Evolutionary conservation across 805 yeast species (phyloP), one percentile per base, ranked within the genome.

Genomic region (Maudiozyma pseudohumilis): DNA sequence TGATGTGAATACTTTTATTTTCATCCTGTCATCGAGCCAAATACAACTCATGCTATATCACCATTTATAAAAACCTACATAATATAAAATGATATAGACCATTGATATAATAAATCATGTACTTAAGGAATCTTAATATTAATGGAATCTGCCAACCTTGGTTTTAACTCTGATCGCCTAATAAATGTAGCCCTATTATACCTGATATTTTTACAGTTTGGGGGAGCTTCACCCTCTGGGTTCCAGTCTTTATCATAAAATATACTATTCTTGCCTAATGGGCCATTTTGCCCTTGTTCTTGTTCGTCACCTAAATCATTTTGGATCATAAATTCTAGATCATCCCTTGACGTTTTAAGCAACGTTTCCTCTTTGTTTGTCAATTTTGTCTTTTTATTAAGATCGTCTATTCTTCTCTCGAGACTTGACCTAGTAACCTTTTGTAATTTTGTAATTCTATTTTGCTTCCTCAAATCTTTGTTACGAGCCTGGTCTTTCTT

Each of bases 161-260:
- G 41, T 11, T 8, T 29, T 3, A 43, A 9, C 9, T 16, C 25
- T 10, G 24, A 27, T 33, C 47, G 53, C 22, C 65, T 40, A 12
- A 68, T 67, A 25, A 52, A 56, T 2, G 61, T 52, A 5, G 16
- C 10, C 4, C 43, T 41, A 31, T 53, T 55, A 33, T 59, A 59
- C 2, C 64, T 57, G 4, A 59, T 25, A 23, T 40, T 55, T 30
- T 46, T 47, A 29, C 45, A 46, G 13, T 57, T 47, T 4, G 42
- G 36, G 0, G 82, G 81, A 0, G 77, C 72, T 34, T 49, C 56
- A 0, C 86, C 86, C 5, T 67, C 49, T 2, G 80, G 77, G 42
- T 79, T 79, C 61, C 80, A 68, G 43, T 78, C 83, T 4, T 79
- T 76, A 46, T 79, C 80, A 54, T 73, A 77, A 50, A 71, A 79